Evolutionary conservation across 371 early-diverging fungal species (phyloP).

Genomic region (Mucor sp.): DNA sequence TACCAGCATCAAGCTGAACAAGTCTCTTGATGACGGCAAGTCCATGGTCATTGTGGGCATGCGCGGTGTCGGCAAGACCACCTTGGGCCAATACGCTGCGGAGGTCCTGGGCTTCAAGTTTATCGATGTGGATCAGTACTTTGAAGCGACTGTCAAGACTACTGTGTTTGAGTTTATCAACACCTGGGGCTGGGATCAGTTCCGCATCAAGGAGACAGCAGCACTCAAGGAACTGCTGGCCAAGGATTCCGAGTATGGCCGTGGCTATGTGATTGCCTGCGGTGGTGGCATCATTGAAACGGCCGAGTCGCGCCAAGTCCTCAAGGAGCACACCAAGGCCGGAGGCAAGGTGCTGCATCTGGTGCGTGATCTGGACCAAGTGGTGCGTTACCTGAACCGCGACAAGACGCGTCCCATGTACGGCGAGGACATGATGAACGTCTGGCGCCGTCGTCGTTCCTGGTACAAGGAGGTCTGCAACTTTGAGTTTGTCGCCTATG

Average conservation of each 20-base stretch:
- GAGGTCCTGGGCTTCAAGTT: slow-evolving; percentile 68
- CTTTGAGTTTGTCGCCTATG: slow-evolving; percentile 75
- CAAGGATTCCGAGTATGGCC: slow-evolving; percentile 39
- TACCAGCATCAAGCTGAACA: slow-evolving; percentile 4
- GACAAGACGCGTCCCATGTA: slow-evolving; percentile 88
- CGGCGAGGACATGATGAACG: slow-evolving; percentile 78
- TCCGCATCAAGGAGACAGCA: slow-evolving; percentile 79
- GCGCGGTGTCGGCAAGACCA: slow-evolving; percentile 97
- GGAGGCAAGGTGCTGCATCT: slow-evolving; percentile 81
- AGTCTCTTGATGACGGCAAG: slow-evolving; percentile 30
- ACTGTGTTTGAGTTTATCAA: slow-evolving; percentile 82
- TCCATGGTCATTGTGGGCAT: slow-evolving; percentile 92
- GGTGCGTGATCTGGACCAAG: slow-evolving; percentile 79
- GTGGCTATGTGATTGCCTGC: slow-evolving; percentile 80
- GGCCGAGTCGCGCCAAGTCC: slow-evolving; percentile 61
- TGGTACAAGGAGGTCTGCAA: slow-evolving; percentile 82
- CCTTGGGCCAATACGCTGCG: slow-evolving; percentile 81
- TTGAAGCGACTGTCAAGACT: slow-evolving; percentile 68
- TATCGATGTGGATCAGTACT: slow-evolving; percentile 87
- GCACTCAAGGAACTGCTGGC: slow-evolving; percentile 52
- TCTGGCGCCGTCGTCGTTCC: slow-evolving; percentile 78
- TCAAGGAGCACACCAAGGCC: slow-evolving; percentile 57
- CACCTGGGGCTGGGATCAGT: slow-evolving; percentile 87
- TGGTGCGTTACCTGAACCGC: slow-evolving; percentile 73
- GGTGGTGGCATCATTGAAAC: slow-evolving; percentile 97